Evolutionary conservation across 1,284 basidiomycete genomes (phyloP).

Genomic region (Coniophora puteana): DNA sequence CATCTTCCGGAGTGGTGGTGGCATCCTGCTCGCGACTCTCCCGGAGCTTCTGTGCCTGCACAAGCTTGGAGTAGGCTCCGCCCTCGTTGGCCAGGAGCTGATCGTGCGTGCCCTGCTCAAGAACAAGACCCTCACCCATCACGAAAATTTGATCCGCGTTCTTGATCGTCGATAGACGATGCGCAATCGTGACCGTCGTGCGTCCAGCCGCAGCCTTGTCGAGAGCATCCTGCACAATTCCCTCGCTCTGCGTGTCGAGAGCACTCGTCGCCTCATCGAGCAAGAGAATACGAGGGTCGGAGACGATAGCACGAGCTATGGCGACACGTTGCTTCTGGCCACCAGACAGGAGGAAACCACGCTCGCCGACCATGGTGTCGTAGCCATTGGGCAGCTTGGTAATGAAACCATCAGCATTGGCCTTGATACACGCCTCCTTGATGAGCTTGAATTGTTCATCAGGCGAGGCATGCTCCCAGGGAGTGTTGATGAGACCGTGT

Average conservation of each 20-base stretch:
- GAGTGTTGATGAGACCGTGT: slow-evolving; percentile 61
- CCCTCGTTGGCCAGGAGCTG: slow-evolving; percentile 61
- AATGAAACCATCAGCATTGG: slow-evolving; percentile 73
- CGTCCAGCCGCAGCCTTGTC: slow-evolving; percentile 77
- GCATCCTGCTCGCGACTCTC: slow-evolving; percentile 32
- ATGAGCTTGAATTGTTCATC: slow-evolving; percentile 26
- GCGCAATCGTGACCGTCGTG: slow-evolving; percentile 71
- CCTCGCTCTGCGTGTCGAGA: slow-evolving; percentile 86
- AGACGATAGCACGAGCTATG: slow-evolving; percentile 78
- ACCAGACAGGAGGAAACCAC: slow-evolving; percentile 66
- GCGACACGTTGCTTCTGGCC: slow-evolving; percentile 75
- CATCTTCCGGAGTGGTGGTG: slow-evolving; percentile 25
- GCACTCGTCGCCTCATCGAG: slow-evolving; percentile 85
- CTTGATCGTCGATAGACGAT: slow-evolving; percentile 74
- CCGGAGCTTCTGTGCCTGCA: slow-evolving; percentile 72
- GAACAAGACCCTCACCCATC: slow-evolving; percentile 77
- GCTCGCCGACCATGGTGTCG: slow-evolving; percentile 69
- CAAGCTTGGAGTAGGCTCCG: slow-evolving; percentile 73
- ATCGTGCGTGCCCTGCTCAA: slow-evolving; percentile 81
- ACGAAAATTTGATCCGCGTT: slow-evolving; percentile 80
- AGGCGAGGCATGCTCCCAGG: slow-evolving; percentile 35
- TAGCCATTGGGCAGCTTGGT: slow-evolving; percentile 61
- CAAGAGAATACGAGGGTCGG: slow-evolving; percentile 75
- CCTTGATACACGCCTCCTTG: slow-evolving; percentile 60
- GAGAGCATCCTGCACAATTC: slow-evolving; percentile 90